phyloP scores from a whole-genome alignment of 192 early-diverging fungal species.

The Gaertneriomyces semiglobifer region DNA sequence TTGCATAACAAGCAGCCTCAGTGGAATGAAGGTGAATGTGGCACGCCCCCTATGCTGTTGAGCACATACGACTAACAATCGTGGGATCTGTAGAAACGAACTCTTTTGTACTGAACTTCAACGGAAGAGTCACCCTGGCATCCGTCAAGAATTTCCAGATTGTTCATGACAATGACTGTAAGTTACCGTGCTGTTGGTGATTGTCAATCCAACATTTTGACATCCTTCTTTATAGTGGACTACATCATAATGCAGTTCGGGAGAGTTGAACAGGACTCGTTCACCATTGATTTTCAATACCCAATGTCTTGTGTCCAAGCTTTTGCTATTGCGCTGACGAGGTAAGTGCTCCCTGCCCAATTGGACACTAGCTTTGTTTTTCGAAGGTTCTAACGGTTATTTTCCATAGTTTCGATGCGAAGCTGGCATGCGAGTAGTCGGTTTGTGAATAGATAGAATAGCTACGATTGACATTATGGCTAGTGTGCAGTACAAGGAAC shows the following conservation, averaged over 20 bases:
- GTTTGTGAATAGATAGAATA: no score
- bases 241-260: constrained; percentile 96
- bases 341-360: constrained; percentile 27
- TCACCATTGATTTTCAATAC: constrained; percentile 88
- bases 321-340: constrained; percentile 84
- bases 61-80: background rate
- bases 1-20: constrained; percentile 90
- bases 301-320: constrained; percentile 86
- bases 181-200: background rate
- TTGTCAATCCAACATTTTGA: constrained; percentile 3
- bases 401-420: constrained; percentile 68
- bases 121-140: constrained; percentile 77
- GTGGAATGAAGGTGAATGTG: constrained; percentile 75
- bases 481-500: no score
- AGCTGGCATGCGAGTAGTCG: constrained; percentile 78
- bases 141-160: constrained; percentile 99
- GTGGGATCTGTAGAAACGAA: constrained; percentile 60
- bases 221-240: constrained; percentile 59
- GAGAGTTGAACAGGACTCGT: constrained; percentile 61
- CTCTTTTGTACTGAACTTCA: constrained; percentile 93
- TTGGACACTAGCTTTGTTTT: background rate
- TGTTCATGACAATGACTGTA: constrained; percentile 80
- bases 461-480: no score
- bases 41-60: background rate
- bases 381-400: background rate